Evolutionary conservation across 2,329 filamentous ascomycete genomes (phyloP).

Genomic region (Alternaria postmessia): DNA sequence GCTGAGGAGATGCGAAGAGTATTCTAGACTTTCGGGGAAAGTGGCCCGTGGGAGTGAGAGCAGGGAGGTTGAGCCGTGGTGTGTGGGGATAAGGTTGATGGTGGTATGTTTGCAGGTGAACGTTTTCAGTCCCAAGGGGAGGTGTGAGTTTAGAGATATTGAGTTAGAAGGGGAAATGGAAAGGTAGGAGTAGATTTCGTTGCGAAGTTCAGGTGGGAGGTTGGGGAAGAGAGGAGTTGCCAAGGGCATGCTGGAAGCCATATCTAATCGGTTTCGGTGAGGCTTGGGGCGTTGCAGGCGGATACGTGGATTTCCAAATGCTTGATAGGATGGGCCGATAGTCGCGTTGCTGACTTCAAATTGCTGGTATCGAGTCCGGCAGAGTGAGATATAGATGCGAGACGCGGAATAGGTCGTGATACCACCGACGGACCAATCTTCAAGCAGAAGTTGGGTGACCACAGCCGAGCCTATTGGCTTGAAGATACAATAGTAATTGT

Average conservation of each 20-base stretch:
- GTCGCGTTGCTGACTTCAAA: background rate
- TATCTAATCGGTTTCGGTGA: background rate
- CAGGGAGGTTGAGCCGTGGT: slow-evolving; percentile 31
- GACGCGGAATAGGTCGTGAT: background rate
- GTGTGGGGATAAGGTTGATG: slow-evolving; percentile 32
- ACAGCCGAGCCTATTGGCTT: slow-evolving; percentile 14
- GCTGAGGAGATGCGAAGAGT: slow-evolving; percentile 31
- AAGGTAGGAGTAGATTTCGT: slow-evolving; percentile 39
- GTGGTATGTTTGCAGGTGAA: slow-evolving; percentile 38
- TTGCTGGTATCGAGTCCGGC: background rate
- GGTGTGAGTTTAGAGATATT: slow-evolving; percentile 13
- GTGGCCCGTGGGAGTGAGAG: slow-evolving; percentile 28
- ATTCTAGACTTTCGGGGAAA: slow-evolving; percentile 39
- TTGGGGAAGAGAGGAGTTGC: slow-evolving; percentile 28
- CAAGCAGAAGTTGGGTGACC: slow-evolving; percentile 16
- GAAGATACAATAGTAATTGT: slow-evolving; percentile 1
- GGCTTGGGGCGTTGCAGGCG: rapidly evolving
- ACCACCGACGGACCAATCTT: background rate
- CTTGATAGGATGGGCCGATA: background rate
- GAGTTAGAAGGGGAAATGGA: slow-evolving; percentile 5
- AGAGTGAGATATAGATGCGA: background rate
- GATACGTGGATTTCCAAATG: background rate
- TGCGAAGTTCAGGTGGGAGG: slow-evolving; percentile 43
- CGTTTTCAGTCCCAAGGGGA: slow-evolving; percentile 34
- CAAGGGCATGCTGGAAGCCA: slow-evolving; percentile 9